Evolutionary conservation across 768 basidiomycete genomes (phyloP).

Genomic region (Leccinum ochraceum): DNA sequence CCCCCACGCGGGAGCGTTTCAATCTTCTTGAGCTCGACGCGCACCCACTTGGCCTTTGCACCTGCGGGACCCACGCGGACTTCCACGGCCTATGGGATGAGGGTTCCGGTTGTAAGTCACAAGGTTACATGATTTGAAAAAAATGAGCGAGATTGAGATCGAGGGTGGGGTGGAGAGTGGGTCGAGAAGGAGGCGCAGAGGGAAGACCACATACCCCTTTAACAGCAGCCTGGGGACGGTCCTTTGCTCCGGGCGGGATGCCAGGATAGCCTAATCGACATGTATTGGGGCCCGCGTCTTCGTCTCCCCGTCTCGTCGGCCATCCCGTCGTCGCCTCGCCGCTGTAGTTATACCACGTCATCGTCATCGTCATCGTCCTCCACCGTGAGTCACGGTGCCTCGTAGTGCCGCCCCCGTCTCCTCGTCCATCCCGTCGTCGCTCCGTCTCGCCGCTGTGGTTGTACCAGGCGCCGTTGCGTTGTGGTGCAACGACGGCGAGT

Average conservation of each 20-base stretch:
- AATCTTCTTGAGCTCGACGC: constrained; percentile 88
- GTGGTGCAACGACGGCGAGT: too few species aligned
- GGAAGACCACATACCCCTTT: constrained; percentile 65
- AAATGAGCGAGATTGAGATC: constrained; percentile 8
- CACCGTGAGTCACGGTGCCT: too few species aligned
- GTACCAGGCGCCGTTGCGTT: too few species aligned
- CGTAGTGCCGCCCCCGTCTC: too few species aligned
- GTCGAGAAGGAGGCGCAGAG: constrained; percentile 5
- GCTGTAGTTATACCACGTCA: too few species aligned
- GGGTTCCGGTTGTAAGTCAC: constrained; percentile 5
- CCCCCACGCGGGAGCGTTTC: constrained; percentile 80
- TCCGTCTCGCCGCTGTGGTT: too few species aligned
- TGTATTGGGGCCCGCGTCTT: not conserved
- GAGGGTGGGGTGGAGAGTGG: not conserved
- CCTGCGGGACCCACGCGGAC: constrained; percentile 73
- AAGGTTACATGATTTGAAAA: not conserved
- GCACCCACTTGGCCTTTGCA: constrained; percentile 90
- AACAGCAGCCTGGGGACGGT: constrained; percentile 80
- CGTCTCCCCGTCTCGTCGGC: too few species aligned
- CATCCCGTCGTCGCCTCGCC: too few species aligned
- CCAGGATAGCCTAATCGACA: constrained; percentile 72
- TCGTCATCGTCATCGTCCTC: too few species aligned
- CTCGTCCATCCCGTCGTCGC: too few species aligned
- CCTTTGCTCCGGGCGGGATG: constrained; percentile 75
- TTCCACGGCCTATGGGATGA: constrained; percentile 62